Evolutionary conservation across 169 alveolate genomes (phyloP).

Genomic region (Eimeria brunetti): DNA sequence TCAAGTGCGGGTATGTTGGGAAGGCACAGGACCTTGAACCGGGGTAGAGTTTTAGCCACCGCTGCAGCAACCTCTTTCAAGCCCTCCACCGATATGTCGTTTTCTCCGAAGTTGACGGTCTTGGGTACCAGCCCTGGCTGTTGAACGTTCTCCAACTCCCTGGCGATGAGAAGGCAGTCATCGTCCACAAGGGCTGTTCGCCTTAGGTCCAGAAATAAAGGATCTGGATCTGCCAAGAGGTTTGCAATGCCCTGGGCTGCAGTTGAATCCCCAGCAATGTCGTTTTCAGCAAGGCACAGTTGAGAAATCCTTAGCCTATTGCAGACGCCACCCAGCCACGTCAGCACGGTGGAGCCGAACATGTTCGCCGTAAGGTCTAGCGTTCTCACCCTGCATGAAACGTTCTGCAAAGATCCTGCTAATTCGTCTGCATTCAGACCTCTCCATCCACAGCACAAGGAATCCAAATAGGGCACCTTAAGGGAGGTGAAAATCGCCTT

Average conservation of each 20-base stretch:
- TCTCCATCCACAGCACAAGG: conserved; percentile 59
- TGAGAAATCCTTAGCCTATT: conserved; percentile 15
- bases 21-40: conserved; percentile 52
- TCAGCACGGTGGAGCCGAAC: conserved; percentile 45
- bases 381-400: conserved; percentile 37
- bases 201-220: conserved; percentile 46
- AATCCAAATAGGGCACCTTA: conserved; percentile 46
- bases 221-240: conserved; percentile 8
- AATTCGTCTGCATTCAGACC: conserved; percentile 25
- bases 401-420: conserved; percentile 7
- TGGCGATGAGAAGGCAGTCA: conserved; percentile 35
- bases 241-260: conserved; percentile 36
- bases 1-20: conserved; percentile 31
- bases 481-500: conserved; percentile 25
- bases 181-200: conserved; percentile 58
- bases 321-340: conserved; percentile 2
- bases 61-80: conserved; percentile 31
- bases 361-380: conserved; percentile 61
- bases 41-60: conserved; percentile 31
- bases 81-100: conserved; percentile 33
- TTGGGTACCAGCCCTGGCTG: conserved; percentile 35
- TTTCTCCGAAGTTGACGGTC: conserved; percentile 50
- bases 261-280: conserved; percentile 8
- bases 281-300: conserved; percentile 43
- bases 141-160: conserved; percentile 6